A percentile compares a stretch with the other conserved stretches of the same genome.
Conservation (phyloP, 2,329 filamentous ascomycete genomes). For the Elsinoe arachidis region DNA sequence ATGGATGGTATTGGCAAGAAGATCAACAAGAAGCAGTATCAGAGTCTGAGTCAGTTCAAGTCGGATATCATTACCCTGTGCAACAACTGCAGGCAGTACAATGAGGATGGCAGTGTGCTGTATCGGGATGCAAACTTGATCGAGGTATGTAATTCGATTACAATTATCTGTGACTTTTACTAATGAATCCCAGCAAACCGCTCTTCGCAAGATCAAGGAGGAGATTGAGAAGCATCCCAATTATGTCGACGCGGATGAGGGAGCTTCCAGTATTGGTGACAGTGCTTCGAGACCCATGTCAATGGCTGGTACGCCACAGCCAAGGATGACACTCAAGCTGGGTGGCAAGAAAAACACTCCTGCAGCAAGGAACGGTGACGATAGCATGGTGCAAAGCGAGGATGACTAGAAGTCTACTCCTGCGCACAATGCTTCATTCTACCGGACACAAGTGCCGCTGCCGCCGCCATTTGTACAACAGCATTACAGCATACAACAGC, state of each 20-base stretch:
- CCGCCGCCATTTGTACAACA: background rate
- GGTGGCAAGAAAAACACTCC: constrained; percentile 39
- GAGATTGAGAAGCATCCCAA: constrained; percentile 48
- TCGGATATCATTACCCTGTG: constrained; percentile 78
- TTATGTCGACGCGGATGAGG: constrained; percentile 49
- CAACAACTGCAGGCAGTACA: constrained; percentile 88
- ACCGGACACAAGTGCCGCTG: background rate
- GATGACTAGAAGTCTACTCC: constrained; percentile 36
- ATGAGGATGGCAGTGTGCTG: constrained; percentile 87
- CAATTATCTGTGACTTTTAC: background rate
- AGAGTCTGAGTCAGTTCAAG: constrained; percentile 67
- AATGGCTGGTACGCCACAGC: constrained; percentile 54
- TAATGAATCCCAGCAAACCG: constrained; percentile 36
- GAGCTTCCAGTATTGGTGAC: constrained; percentile 40
- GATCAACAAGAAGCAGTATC: constrained; percentile 94
- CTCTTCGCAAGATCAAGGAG: constrained; percentile 44
- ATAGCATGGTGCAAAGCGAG: constrained; percentile 43
- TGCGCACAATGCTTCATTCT: background rate
- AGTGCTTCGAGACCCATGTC: constrained; percentile 43
- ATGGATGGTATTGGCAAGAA: constrained; percentile 93
- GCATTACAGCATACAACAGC: background rate
- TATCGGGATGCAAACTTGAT: constrained; percentile 90
- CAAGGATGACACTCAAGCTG: constrained; percentile 61
- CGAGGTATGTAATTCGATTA: constrained; percentile 54
- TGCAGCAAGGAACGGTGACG: constrained; percentile 29